Conservation (phyloP, 768 basidiomycete genomes). For the Boletus rubropictus region DNA sequence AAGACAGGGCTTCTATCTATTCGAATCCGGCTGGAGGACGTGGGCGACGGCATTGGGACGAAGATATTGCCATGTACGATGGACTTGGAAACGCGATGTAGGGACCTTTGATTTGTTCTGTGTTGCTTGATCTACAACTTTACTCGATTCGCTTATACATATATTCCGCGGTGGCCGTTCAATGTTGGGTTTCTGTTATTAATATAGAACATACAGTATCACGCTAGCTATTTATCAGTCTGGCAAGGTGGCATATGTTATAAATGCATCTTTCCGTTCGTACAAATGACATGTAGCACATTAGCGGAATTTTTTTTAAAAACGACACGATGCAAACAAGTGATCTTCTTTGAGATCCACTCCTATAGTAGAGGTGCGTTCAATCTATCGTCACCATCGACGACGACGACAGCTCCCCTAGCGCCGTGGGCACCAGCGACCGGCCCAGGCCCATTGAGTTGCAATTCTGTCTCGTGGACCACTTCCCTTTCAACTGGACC, state of each 20-base stretch:
- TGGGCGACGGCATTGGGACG: conserved; percentile 19
- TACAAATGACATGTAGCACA: not conserved
- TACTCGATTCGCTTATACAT: conserved; percentile 15
- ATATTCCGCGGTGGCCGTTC: conserved; percentile 8
- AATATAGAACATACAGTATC: conserved; percentile 29
- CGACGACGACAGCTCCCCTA: conserved; percentile 1
- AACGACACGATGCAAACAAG: not conserved
- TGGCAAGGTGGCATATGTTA: conserved; percentile 4
- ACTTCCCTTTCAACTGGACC: conserved; percentile 1
- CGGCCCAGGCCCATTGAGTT: not conserved
- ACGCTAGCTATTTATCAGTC: conserved; percentile 13
- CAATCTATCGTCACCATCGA: not conserved
- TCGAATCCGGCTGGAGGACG: conserved; percentile 24
- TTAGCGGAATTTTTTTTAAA: not conserved
- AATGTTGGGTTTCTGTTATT: conserved; percentile 18
- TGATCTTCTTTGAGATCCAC: not conserved
- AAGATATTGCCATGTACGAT: conserved; percentile 29
- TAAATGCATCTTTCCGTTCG: conserved; percentile 3
- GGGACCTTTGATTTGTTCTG: conserved; percentile 3
- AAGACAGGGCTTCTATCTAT: conserved; percentile 29
- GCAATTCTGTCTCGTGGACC: conserved; percentile 1
- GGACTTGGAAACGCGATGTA: conserved; percentile 27
- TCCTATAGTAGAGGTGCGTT: not conserved
- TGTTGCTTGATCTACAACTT: conserved; percentile 15
- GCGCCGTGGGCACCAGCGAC: not conserved